These are phyloP conservation scores for Nannochloropsis gaditana DNA, from an alignment of 108 stramenopile species.

Conservation along the genomic window DNA sequence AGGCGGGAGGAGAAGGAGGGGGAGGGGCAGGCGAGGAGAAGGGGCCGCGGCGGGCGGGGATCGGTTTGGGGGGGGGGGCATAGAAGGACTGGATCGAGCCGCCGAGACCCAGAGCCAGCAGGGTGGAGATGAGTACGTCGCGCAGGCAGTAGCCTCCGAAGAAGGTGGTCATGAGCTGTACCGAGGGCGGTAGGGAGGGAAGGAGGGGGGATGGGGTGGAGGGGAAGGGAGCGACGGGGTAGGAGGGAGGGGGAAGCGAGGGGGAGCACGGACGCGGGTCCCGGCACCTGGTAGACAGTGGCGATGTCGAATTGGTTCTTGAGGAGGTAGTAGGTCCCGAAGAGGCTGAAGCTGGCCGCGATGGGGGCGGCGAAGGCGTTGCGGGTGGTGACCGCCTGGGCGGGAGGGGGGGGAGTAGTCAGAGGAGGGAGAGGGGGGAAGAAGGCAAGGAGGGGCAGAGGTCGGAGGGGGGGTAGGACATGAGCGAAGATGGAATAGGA, in stretches of 20 bases:
- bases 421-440: not conserved
- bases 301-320: slow-evolving; percentile 49
- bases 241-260: not conserved
- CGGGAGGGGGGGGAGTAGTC: not conserved
- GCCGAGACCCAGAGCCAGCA: slow-evolving; percentile 30
- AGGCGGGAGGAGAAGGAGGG: not conserved
- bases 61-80: not conserved
- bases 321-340: slow-evolving; percentile 44
- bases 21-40: not conserved
- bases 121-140: slow-evolving; percentile 48
- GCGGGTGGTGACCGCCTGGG: not conserved
- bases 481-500: too few relatives aligned
- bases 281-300: slow-evolving; percentile 40
- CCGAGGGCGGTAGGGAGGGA: not conserved
- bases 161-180: slow-evolving; percentile 23
- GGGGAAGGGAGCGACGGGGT: not conserved
- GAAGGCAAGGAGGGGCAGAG: not conserved
- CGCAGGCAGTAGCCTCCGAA: slow-evolving; percentile 50
- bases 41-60: slow-evolving; percentile 27
- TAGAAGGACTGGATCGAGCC: slow-evolving; percentile 22
- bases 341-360: slow-evolving; percentile 47
- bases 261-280: not conserved
- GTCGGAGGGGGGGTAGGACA: not conserved
- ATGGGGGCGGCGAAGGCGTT: slow-evolving; percentile 51
- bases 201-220: not conserved